Base-by-base conservation (phyloP, 345 rosid species). In the Sonneratia alba region DNA sequence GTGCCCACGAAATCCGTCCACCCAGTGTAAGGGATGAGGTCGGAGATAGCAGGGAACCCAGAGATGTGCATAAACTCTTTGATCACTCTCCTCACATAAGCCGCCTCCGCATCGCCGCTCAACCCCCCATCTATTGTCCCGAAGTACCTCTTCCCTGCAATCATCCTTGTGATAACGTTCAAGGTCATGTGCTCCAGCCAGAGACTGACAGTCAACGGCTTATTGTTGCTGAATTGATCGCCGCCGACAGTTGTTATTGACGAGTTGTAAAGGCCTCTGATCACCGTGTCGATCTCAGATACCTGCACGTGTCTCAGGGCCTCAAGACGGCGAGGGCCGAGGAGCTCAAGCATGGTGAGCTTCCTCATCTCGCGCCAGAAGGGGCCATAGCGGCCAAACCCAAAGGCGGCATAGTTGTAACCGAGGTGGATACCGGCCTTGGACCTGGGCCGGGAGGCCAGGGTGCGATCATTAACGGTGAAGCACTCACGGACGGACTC, bases 351-450 rank as follows among this genome's bases (percentile, higher is more conserved):
- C 24, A 79, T 83, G 7, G 83, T 83, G 14, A 90, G 84, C 81
- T 92, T 92, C n/a, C 88, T 82, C 84, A 88, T 74, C 69, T 86
- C 81, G 13, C 93, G 89, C 93, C 94, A 88, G 68, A 78, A 85
- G 10, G 88, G 72, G 70, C 84, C 81, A 37, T 87, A 83, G 21
- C 91, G 85, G 36, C 85, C 87, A 70, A 89, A 87, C 18, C 91
- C 93, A 36, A 92, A 76, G 53, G 85, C 84, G 9, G 92, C 89
- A 70, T 77, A 80, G 72, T 85, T 79, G 77, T 89, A 92, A 42
- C 87, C 86, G 6, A 62, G 37, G 66, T 62, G 66, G 66, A 89
- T 74, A 73, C 79, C 81, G 0, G 86, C 92, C 1, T 76, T 75
- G 3, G 81, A 76, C 55, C 45, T 80, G 5, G 97, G 93, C 51